Base-by-base conservation (phyloP, 192 early-diverging fungal genomes). In the Radiomyces spectabilis region DNA sequence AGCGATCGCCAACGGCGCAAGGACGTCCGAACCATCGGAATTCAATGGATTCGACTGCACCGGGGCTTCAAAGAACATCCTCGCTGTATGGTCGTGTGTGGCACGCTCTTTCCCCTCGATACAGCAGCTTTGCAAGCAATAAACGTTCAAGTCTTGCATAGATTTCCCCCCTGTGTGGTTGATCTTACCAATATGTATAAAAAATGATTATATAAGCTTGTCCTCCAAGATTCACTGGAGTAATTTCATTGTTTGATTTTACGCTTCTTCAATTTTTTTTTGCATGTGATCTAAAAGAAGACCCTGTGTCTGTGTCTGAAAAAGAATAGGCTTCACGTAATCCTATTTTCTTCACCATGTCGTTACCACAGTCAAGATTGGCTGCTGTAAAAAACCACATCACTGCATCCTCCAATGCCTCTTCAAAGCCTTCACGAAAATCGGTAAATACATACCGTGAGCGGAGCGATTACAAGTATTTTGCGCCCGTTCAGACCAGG, bases 401-500 rank as follows among this genome's bases (percentile, higher is more conserved):
- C 21, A 19, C 45, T 18, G 25, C 33, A 8, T 26, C 57, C 19
- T 10, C 18, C 0, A 34, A 16, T 16, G 21, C n/a, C 10, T 24
- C 10, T n/a, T n/a, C 4, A 34, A 25, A 40, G 12, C 19, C 16
- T 21, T 3, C 37, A 7, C 13, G 32, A 18, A 57, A 44, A 33
- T 9, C 16, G 15, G 1, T 32, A 13, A 57, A 57, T 19, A 41
- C 33, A 2, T 59, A 38, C 18, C 3, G 57, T 41, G 46, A 50
- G 9, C 33, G 38, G 29, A 16, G 12, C 15, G 34, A 51, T n/a
- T 59, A 59, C 41, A 59, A 59, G 34, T 51, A 59, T 3, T 59
- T 59, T 51, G 49, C 51, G 42, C 47, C 57, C 29, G 41, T 59
- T 29, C 57, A 59, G 41, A 51, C 57, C 3, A 59, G 57, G 57